Conservation (phyloP, 139 green algal genomes). For the Asterochloris erici region DNA sequence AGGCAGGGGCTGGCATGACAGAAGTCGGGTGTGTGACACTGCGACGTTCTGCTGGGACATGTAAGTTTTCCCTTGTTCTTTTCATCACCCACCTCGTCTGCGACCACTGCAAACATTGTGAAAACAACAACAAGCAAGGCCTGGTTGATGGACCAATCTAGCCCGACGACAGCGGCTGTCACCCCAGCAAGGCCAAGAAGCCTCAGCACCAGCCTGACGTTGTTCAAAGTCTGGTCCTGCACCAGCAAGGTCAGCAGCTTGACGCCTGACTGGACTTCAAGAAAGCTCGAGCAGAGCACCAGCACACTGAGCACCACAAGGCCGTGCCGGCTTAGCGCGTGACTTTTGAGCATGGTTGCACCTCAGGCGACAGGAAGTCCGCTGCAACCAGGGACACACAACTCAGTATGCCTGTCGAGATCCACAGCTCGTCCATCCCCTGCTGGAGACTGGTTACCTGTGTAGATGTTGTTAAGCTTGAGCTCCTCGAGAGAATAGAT, state of each 20-base stretch:
- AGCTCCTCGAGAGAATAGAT: conserved; percentile 83
- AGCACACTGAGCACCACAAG: neutral
- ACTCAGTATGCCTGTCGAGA: no score
- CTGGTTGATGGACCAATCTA: conserved; percentile 28
- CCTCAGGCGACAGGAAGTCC: conserved; percentile 72
- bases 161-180: conserved; percentile 35
- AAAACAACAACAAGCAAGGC: conserved; percentile 38
- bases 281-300: neutral
- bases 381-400: conserved; percentile 10
- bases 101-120: conserved; percentile 47
- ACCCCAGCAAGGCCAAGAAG: conserved; percentile 39
- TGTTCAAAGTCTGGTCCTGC: neutral
- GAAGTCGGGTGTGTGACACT: neutral
- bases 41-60: no score
- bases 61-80: no score
- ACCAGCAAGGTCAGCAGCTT: neutral
- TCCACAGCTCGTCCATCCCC: no score
- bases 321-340: no score
- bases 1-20: neutral
- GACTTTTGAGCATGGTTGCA: no score
- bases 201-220: neutral
- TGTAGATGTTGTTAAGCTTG: conserved; percentile 84
- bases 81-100: conserved; percentile 66
- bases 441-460: conserved; percentile 17
- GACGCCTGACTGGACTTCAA: neutral